Conservation (phyloP, 2,329 filamentous ascomycete species). For the Incumbomyces delicatus region DNA sequence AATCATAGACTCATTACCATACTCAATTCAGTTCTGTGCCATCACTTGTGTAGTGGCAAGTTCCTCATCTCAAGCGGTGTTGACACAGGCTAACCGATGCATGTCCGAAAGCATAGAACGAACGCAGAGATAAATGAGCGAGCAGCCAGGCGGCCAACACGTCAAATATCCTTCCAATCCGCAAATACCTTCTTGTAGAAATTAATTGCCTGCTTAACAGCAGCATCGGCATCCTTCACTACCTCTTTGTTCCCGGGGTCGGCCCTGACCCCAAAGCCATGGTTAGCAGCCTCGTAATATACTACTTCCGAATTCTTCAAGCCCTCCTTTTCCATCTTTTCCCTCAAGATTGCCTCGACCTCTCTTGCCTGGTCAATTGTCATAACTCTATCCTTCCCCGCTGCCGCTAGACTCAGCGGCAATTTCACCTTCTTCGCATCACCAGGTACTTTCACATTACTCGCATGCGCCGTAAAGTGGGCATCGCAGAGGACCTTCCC, state of each 20-base stretch:
- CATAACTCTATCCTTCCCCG: slow-evolving; percentile 17
- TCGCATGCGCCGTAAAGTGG: slow-evolving; percentile 46
- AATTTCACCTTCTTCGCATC: slow-evolving; percentile 32
- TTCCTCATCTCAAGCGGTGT: no score
- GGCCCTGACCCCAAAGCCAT: slow-evolving; percentile 24
- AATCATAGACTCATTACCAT: no score
- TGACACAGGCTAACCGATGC: no score
- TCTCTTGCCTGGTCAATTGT: slow-evolving; percentile 16
- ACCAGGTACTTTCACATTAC: slow-evolving; percentile 36
- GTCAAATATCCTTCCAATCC: slow-evolving; percentile 15
- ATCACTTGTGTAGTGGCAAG: no score
- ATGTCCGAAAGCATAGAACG: no score
- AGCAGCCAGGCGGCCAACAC: not conserved
- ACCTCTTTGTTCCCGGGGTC: slow-evolving; percentile 14
- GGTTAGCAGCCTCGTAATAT: slow-evolving; percentile 21
- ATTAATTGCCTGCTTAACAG: slow-evolving; percentile 18
- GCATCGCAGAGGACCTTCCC: slow-evolving; percentile 38
- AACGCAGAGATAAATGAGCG: no score
- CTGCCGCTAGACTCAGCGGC: slow-evolving; percentile 19
- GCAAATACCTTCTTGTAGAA: slow-evolving; percentile 15
- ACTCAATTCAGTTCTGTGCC: no score
- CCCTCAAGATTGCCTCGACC: slow-evolving; percentile 20
- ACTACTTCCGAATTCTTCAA: slow-evolving; percentile 19
- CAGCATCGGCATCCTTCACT: slow-evolving; percentile 13
- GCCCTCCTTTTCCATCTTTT: slow-evolving; percentile 15